These are phyloP conservation scores for Saxophila tyrrhenica DNA, from an alignment of 495 filamentous ascomycete genomes.

Conservation along the genomic window DNA sequence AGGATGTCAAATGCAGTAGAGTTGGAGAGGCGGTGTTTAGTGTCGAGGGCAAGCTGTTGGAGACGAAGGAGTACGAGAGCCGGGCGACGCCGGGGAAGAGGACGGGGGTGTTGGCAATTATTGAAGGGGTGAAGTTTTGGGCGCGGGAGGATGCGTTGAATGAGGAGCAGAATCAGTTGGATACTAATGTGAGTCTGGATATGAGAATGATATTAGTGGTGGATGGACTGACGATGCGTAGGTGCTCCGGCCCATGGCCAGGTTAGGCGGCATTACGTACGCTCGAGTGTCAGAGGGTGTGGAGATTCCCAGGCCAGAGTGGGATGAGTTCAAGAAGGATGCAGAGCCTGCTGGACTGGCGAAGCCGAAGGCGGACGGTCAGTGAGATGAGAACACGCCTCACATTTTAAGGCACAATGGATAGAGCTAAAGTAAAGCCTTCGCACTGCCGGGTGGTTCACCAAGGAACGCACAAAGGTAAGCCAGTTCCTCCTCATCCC, in stretches of 20 bases:
- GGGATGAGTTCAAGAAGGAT: constrained; percentile 37
- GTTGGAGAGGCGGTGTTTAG: constrained; percentile 73
- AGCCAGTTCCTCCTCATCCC: constrained; percentile 38
- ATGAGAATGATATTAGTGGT: constrained; percentile 23
- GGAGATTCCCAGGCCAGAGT: constrained; percentile 71
- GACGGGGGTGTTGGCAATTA: constrained; percentile 58
- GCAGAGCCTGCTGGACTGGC: constrained; percentile 34
- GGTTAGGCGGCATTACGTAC: constrained; percentile 79
- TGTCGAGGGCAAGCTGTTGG: constrained; percentile 67
- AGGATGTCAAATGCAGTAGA: constrained; percentile 55
- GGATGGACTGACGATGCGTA: constrained; percentile 7
- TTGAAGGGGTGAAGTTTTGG: constrained; percentile 86
- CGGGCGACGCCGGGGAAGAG: constrained; percentile 54
- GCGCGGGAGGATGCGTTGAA: constrained; percentile 80
- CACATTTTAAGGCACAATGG: not conserved
- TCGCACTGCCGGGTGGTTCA: not conserved
- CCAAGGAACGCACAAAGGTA: constrained; percentile 30
- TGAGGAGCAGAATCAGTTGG: constrained; percentile 57
- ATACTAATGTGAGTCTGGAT: constrained; percentile 40
- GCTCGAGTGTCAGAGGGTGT: constrained; percentile 55
- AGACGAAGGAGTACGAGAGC: constrained; percentile 66
- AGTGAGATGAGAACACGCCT: constrained; percentile 7
- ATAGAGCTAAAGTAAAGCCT: not conserved
- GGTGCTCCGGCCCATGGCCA: constrained; percentile 57
- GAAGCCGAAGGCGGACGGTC: constrained; percentile 24